A percentile compares a stretch with the other conserved stretches of the same genome.
Evolutionary conservation across 495 filamentous ascomycete species (phyloP).

Genomic region (Jackrogersella minutella): DNA sequence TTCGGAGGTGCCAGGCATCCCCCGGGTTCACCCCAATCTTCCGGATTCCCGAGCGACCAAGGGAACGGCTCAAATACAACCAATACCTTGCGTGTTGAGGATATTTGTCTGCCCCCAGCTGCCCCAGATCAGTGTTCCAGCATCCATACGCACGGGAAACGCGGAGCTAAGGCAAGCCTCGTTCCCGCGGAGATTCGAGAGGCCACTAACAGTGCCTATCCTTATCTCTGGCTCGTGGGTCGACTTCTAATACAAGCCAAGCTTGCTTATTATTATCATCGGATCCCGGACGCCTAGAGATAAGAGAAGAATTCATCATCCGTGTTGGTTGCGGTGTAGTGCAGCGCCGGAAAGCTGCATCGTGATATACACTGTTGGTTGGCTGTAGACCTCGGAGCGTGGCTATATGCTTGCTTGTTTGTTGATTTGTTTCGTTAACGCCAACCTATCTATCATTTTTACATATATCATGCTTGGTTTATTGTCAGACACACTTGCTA

Average conservation of each 20-base stretch:
- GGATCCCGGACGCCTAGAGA: slow-evolving; percentile 16
- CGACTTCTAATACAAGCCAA: slow-evolving; percentile 14
- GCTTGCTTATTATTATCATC: background rate
- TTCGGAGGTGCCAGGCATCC: background rate
- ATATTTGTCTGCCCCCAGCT: slow-evolving; percentile 11
- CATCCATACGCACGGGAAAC: background rate
- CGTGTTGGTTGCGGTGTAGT: background rate
- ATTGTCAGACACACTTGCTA: background rate
- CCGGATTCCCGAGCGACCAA: slow-evolving; percentile 13
- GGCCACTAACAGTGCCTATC: slow-evolving; percentile 30
- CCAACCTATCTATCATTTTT: background rate
- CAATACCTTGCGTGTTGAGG: slow-evolving; percentile 5
- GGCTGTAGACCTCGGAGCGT: background rate
- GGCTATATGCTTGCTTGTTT: slow-evolving; percentile 2
- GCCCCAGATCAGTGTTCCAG: slow-evolving; percentile 17
- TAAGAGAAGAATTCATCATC: slow-evolving; percentile 23
- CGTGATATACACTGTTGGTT: background rate
- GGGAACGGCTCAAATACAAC: slow-evolving; percentile 1
- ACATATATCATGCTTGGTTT: slow-evolving; percentile 15
- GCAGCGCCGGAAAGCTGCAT: background rate
- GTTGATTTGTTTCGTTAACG: slow-evolving; percentile 8
- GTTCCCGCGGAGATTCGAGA: slow-evolving; percentile 31
- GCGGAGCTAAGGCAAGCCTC: slow-evolving; percentile 22
- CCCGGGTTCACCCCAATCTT: slow-evolving; percentile 11
- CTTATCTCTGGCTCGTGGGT: slow-evolving; percentile 37